Evolutionary conservation across 1,284 basidiomycete species (phyloP).

Genomic region (Ustilago sp.): DNA sequence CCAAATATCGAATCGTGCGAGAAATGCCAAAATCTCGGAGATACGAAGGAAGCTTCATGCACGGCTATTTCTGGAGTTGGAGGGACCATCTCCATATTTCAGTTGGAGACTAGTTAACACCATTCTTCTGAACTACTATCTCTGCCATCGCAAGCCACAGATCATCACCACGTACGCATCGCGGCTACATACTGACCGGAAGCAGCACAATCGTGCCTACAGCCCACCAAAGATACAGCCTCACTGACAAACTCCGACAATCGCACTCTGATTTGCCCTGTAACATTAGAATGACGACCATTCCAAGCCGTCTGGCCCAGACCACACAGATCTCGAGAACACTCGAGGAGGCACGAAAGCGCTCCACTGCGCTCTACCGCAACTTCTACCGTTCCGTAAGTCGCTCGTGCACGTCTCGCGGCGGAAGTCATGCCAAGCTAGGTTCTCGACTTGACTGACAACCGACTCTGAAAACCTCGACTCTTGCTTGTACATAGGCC

Average conservation of each 20-base stretch:
- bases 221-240: background rate
- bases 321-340: slow-evolving; percentile 73
- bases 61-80: slow-evolving; percentile 3
- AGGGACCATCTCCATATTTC: slow-evolving; percentile 29
- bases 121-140: background rate
- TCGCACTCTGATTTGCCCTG: background rate
- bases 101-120: background rate
- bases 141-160: slow-evolving; percentile 17
- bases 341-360: slow-evolving; percentile 78
- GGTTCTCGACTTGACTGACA: background rate
- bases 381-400: slow-evolving; percentile 90
- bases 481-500: slow-evolving; percentile 74
- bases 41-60: slow-evolving; percentile 30
- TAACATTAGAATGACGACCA: slow-evolving; percentile 78
- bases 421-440: background rate
- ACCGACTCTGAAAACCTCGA: too few relatives aligned
- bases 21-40: slow-evolving; percentile 25
- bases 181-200: background rate
- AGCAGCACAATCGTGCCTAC: background rate
- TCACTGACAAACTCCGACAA: slow-evolving; percentile 6
- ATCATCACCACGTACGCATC: slow-evolving; percentile 33
- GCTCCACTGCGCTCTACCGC: slow-evolving; percentile 85
- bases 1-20: slow-evolving; percentile 40
- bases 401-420: slow-evolving; percentile 20
- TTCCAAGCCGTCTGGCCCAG: slow-evolving; percentile 88